Evolutionary conservation across 2,329 filamentous ascomycete genomes (phyloP), one percentile per base, ranked within the genome.

Genomic region (Stachybotrys chlorohalonatus): DNA sequence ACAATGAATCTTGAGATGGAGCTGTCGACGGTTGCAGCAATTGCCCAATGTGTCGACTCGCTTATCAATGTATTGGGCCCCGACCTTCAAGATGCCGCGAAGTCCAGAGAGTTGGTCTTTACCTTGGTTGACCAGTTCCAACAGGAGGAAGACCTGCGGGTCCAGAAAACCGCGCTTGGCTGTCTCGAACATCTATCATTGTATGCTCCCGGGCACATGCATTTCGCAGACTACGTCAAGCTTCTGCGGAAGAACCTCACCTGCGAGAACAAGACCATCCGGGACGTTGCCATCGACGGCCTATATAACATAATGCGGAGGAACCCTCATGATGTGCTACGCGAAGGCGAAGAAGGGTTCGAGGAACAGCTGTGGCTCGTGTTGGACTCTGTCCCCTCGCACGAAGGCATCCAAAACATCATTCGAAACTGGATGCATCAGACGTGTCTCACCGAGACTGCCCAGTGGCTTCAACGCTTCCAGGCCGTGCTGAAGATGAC

Each of bases 241-340:
- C 78, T 87, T 15, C 73, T 99, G 11, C 93, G 97, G 65, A 82
- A 79, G 49, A 86, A 93, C 59, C 77, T 97, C 47, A 81, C 83
- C 48, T 90, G 87, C 0, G 78, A 82, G 16, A 82, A 86, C 52
- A 73, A 79, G 6, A 80, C 87, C 17, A 80, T 97, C 46, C 82
- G 87, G 53, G 86, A 92, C 63, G 86, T 88, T 58, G 90, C 92
- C 2, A 82, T 96, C 11, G 89, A 95, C 66, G 93, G 92, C 1
- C 75, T 99, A 1, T 92, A 95, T 64, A 96, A 95, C 59, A 79
- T 97, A 42, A 97, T 99, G 92, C 93, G 96, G 70, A 82, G 91
- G 50, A 87, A 95, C 64, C 89, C 93, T 0, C 83, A 87, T 56
- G 88, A 92, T 58, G 91, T 97, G 9, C 80, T 96, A 17, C 74